Evolutionary conservation across 129 eudicot species (phyloP).

Genomic region (Artemisia tridentata): DNA sequence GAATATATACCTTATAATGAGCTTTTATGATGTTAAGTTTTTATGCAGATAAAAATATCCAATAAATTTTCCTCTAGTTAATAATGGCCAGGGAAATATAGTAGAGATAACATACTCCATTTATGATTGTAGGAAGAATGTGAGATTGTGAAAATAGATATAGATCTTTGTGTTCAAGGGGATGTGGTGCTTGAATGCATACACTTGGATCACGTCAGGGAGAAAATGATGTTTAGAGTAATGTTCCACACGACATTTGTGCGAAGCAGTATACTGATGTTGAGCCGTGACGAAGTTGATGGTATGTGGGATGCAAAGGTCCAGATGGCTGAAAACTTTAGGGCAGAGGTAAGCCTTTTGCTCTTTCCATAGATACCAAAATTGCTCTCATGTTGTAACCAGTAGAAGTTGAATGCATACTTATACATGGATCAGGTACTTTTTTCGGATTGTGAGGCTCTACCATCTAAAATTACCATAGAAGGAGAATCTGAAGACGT

Average conservation of each 20-base stretch:
- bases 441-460: slow-evolving; percentile 80
- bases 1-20: too few relatives aligned
- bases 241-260: slow-evolving; percentile 93
- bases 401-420: slow-evolving; percentile 39
- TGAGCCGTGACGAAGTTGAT: slow-evolving; percentile 77
- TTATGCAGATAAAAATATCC: background rate
- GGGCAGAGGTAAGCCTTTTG: slow-evolving; percentile 62
- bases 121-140: slow-evolving; percentile 79
- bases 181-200: slow-evolving; percentile 88
- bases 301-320: slow-evolving; percentile 82
- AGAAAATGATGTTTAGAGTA: slow-evolving; percentile 77
- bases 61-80: background rate
- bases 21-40: too few relatives aligned
- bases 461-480: slow-evolving; percentile 49
- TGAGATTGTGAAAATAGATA: slow-evolving; percentile 61
- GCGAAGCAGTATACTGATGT: slow-evolving; percentile 57
- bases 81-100: too few relatives aligned
- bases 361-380: slow-evolving; percentile 2
- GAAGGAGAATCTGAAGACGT: slow-evolving; percentile 54
- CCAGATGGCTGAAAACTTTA: slow-evolving; percentile 71
- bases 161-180: slow-evolving; percentile 77
- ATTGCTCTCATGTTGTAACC: slow-evolving; percentile 12
- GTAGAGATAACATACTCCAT: background rate
- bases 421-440: slow-evolving; percentile 66
- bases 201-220: slow-evolving; percentile 66